These are phyloP conservation scores for Fusarium musae DNA, from an alignment of 2,329 filamentous ascomycete genomes.

Conservation along the genomic window DNA sequence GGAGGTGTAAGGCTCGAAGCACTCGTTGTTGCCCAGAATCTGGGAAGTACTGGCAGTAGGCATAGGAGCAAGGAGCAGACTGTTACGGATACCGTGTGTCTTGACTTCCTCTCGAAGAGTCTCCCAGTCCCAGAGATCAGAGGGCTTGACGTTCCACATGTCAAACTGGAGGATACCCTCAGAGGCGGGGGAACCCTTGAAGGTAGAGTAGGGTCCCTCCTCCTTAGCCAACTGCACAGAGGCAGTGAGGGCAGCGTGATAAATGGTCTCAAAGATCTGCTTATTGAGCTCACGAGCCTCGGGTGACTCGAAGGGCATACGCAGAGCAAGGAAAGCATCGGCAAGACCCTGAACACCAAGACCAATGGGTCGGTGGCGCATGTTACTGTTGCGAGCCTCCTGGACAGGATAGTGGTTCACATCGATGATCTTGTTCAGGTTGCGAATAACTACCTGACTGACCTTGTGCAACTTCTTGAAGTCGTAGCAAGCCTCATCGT, in stretches of 20 bases:
- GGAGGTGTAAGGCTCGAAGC: constrained; percentile 99
- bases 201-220: constrained; percentile 87
- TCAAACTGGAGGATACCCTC: constrained; percentile 97
- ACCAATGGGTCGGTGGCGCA: constrained; percentile 95
- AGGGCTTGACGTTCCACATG: constrained; percentile 96
- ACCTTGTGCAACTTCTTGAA: constrained; percentile 98
- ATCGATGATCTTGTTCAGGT: constrained; percentile 98
- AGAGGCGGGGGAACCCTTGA: constrained; percentile 92
- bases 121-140: constrained; percentile 97
- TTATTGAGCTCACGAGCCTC: constrained; percentile 95
- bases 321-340: constrained; percentile 96
- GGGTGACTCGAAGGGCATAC: constrained; percentile 95
- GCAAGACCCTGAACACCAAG: constrained; percentile 98
- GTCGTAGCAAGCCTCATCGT: constrained; percentile 85
- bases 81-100: constrained; percentile 94
- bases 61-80: constrained; percentile 94
- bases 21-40: constrained; percentile 99
- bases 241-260: constrained; percentile 91
- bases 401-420: constrained; percentile 98
- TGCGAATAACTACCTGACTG: constrained; percentile 89
- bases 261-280: constrained; percentile 99
- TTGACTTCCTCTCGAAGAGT: constrained; percentile 89
- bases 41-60: constrained; percentile 97
- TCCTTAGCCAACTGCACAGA: constrained; percentile 88
- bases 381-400: constrained; percentile 95